Conservation (phyloP, 2,329 filamentous ascomycete genomes). For the Leptographium wingfieldii region DNA sequence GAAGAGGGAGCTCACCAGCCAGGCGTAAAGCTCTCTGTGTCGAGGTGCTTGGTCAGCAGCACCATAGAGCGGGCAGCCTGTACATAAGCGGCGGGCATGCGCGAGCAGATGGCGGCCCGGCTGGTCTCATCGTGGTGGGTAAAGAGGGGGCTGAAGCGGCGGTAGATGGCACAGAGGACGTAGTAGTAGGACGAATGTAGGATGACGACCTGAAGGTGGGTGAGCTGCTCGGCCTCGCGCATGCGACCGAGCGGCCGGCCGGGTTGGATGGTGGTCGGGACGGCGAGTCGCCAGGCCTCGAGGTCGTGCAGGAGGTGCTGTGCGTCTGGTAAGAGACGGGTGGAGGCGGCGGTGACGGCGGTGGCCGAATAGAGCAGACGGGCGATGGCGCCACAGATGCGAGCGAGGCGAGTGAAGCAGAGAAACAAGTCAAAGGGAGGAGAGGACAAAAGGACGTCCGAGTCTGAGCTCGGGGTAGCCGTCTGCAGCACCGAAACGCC, state of each 20-base stretch:
- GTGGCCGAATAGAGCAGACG: slow-evolving; percentile 1
- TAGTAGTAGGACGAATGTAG: slow-evolving; percentile 6
- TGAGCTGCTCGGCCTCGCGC: not conserved
- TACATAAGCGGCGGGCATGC: not conserved
- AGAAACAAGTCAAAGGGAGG: slow-evolving; percentile 1
- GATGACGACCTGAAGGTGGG: not conserved
- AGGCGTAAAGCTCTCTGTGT: slow-evolving; percentile 4
- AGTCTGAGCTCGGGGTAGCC: too few relatives aligned
- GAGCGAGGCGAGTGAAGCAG: slow-evolving; percentile 1
- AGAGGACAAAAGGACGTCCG: not conserved
- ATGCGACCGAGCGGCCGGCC: not conserved
- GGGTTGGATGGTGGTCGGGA: not conserved
- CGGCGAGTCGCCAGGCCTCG: not conserved
- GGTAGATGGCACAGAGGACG: slow-evolving; percentile 5
- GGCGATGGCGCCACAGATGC: slow-evolving; percentile 2
- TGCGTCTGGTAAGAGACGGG: not conserved
- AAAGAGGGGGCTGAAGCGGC: slow-evolving; percentile 4
- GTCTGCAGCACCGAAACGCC: not conserved
- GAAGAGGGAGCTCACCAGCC: not conserved
- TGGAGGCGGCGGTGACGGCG: not conserved
- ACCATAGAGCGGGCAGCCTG: slow-evolving; percentile 5
- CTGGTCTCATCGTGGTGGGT: not conserved
- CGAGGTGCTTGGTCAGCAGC: slow-evolving; percentile 3
- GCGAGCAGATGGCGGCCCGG: not conserved
- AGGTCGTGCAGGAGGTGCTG: not conserved